Base-by-base conservation (phyloP, 2,329 filamentous ascomycete genomes). In the Camillea tinctor region DNA sequence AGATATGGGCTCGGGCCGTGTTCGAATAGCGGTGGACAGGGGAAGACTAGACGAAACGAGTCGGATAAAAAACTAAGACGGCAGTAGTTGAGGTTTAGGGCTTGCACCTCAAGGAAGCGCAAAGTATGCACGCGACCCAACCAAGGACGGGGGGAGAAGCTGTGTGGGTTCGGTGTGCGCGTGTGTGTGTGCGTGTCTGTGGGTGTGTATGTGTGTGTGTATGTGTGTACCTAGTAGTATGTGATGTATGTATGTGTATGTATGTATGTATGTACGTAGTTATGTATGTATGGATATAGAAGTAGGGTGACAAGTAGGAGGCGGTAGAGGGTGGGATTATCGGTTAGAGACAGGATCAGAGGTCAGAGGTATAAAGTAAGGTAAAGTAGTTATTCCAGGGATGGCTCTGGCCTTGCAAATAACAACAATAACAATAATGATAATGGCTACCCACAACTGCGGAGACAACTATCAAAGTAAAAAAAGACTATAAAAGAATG, bases 221-320 rank as follows among this genome's bases (percentile, higher is more conserved):
- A 30, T 17, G 9, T 21, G 7, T 6, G 50, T 52, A 52, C n/a
- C n/a, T n/a, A n/a, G n/a, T n/a, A n/a, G n/a, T 50, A 20, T 50
- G 49, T 50, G n/a, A n/a, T n/a, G n/a, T n/a, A n/a, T n/a, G n/a
- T 52, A 21, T 52, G 19, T 49, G 44, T 49, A 49, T 49, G n/a
- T 50, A 20, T 50, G 49, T 50, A 50, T 50, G 19, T 50, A 21
- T 50, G 19, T 50, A 21, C 11, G 49, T 50, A 50, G 21, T n/a
- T 21, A 26, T 9, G 22, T 30, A 26, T 24, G 21, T 52, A 24
- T 23, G 24, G 26, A 52, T 7, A n/a, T 3, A 52, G 55, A 36
- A 57, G 61, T 64, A 64, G 36, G 36, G 36, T 44, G 36, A 4
- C 36, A 15, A 44, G 36, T 44, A n/a, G 36, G 36, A 44, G n/a